phyloP scores from a whole-genome alignment of 768 basidiomycete genomes.

The Russula lepida region DNA sequence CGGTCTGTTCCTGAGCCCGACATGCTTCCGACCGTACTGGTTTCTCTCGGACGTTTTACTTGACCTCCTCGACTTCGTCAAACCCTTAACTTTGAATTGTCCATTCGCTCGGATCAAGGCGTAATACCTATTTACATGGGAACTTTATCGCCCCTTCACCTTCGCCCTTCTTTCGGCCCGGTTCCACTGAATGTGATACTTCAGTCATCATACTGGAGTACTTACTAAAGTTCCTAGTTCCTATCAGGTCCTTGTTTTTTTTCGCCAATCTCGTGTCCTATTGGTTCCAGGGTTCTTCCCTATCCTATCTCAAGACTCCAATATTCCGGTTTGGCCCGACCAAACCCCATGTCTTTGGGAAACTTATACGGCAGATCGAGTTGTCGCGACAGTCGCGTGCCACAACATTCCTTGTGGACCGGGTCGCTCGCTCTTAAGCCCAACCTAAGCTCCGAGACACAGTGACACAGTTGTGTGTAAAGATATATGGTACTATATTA shows the following conservation, averaged over 20 bases:
- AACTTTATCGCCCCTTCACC: neutral
- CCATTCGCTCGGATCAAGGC: no score
- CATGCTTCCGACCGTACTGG: neutral
- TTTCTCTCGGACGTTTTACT: neutral
- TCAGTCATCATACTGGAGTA: no score
- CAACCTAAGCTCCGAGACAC: neutral
- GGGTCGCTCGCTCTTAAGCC: neutral
- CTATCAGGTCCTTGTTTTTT: neutral
- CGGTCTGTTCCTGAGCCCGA: slow-evolving; percentile 5
- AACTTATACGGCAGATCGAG: neutral
- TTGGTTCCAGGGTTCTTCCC: neutral
- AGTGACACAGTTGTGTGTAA: neutral
- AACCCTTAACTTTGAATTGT: neutral
- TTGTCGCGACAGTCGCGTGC: neutral
- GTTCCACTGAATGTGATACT: no score
- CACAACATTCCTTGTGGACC: neutral
- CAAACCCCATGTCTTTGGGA: neutral
- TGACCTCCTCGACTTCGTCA: neutral
- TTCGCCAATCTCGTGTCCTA: neutral
- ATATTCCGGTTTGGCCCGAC: neutral
- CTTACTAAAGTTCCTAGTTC: no score
- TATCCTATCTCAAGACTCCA: neutral
- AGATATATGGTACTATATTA: neutral
- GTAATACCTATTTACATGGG: no score
- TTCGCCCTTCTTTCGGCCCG: neutral